phyloP scores from a whole-genome alignment of 1,139 yeast species.

The Candida sp. region DNA sequence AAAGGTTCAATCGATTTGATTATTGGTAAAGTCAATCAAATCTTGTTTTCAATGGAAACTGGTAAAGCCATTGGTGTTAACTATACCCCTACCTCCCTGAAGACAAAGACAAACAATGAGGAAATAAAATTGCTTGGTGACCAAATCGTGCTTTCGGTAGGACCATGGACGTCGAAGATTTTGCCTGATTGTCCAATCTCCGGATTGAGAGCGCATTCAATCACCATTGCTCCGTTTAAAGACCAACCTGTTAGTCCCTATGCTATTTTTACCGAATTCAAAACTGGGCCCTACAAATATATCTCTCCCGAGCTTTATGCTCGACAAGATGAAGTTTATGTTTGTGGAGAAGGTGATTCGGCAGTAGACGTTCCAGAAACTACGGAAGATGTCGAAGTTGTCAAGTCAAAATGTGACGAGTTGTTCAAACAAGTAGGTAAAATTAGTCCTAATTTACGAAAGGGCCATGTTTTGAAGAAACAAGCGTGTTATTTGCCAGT shows the following conservation, averaged over 20 bases:
- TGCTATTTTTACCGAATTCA: conserved; percentile 91
- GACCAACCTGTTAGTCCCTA: conserved; percentile 78
- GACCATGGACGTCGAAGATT: conserved; percentile 95
- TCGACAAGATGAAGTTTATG: conserved; percentile 91
- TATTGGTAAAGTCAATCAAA: conserved; percentile 76
- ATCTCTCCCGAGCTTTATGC: conserved; percentile 95
- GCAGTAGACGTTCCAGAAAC: conserved; percentile 90
- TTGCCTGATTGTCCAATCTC: conserved; percentile 91
- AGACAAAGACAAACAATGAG: conserved; percentile 20
- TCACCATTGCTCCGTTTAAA: conserved; percentile 78
- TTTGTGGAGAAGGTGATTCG: conserved; percentile 97
- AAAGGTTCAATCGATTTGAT: conserved; percentile 82
- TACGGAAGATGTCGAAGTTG: conserved; percentile 90
- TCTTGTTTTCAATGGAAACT: conserved; percentile 57
- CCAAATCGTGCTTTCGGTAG: conserved; percentile 80
- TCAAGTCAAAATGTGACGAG: conserved; percentile 84
- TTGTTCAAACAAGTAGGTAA: conserved; percentile 80
- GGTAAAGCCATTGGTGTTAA: conserved; percentile 66
- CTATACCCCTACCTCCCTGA: conserved; percentile 58
- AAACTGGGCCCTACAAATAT: conserved; percentile 59
- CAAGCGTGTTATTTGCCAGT: conserved; percentile 98
- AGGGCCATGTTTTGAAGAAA: conserved; percentile 74
- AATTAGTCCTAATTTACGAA: conserved; percentile 65
- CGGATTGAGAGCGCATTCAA: conserved; percentile 92
- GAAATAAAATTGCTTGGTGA: conserved; percentile 55